A percentile compares a stretch with the other conserved stretches of the same genome.
Conservation (phyloP, 352 stramenopile genomes). For the Pythium phragmitis region DNA sequence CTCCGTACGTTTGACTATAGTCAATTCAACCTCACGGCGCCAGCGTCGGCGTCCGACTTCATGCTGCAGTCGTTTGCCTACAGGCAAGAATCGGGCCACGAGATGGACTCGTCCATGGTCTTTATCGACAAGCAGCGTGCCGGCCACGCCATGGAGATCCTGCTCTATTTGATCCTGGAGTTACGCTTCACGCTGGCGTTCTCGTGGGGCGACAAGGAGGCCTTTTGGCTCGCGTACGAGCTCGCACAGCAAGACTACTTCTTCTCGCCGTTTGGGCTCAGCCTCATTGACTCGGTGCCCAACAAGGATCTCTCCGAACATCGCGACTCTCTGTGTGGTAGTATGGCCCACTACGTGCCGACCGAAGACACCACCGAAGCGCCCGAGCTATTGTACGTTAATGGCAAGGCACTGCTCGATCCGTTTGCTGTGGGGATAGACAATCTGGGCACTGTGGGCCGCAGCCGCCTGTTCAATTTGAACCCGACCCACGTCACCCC, state of each 20-base stretch:
- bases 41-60: slow-evolving; percentile 14
- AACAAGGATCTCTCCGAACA: slow-evolving; percentile 59
- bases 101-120: slow-evolving; percentile 70
- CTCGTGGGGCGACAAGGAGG: slow-evolving; percentile 60
- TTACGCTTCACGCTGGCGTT: slow-evolving; percentile 55
- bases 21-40: slow-evolving; percentile 31
- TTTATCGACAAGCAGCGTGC: slow-evolving; percentile 45
- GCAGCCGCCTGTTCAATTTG: slow-evolving; percentile 50
- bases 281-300: slow-evolving; percentile 42
- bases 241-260: slow-evolving; percentile 56
- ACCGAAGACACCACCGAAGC: slow-evolving; percentile 10
- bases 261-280: slow-evolving; percentile 69
- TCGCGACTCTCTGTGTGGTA: slow-evolving; percentile 61
- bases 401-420: slow-evolving; percentile 58
- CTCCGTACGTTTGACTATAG: slow-evolving; percentile 56
- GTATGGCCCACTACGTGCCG: slow-evolving; percentile 63
- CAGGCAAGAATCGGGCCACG: slow-evolving; percentile 42
- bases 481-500: slow-evolving; percentile 61
- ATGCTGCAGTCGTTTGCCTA: slow-evolving; percentile 41
- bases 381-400: slow-evolving; percentile 58
- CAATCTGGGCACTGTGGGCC: slow-evolving; percentile 6
- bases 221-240: slow-evolving; percentile 75
- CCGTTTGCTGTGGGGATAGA: slow-evolving; percentile 35
- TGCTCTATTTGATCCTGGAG: slow-evolving; percentile 52
- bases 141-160: slow-evolving; percentile 40